Evolutionary conservation across 2,329 filamentous ascomycete genomes (phyloP), one percentile per base, ranked within the genome.

Genomic region (Aureobasidium sp.): DNA sequence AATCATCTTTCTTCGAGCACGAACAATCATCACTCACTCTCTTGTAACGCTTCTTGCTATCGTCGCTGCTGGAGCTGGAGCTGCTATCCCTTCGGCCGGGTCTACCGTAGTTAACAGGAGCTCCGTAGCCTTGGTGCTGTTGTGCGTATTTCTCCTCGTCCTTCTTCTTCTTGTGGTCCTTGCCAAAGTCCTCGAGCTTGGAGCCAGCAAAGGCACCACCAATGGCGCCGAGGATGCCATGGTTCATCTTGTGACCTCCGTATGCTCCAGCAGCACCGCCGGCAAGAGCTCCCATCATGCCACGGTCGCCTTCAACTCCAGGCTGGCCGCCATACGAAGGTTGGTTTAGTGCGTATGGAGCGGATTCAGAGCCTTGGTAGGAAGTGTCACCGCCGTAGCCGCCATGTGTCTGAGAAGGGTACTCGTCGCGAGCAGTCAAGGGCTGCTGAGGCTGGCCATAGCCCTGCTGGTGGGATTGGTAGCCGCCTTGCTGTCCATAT

Each of bases 181-280:
- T 83, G 66, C 75, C 66, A 64, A 80, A 78, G 65, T 84, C 78
- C 67, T 84, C 80, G 0, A 84, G 67, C 65, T 83, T 80, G 67
- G 76, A 79, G 2, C 83, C 83, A 1, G 80, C 67, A 15, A 86
- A 73, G 0, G 82, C 83, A 48, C 83, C 83, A 11, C 81, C 80
- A 44, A 86, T 68, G 1, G 82, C 80, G 15, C 84, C 84, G 2
- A 86, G 67, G n/a, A 86, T 69, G 5, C 81, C 81, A 65, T 84
- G 81, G 25, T 79, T 77, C 70, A 83, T 75, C 70, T 83, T 81
- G 67, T 80, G 77, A 6, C 83, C 84, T 12, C 81, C 76, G 64
- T 80, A 82, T 63, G 80, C 82, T 0, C 84, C 84, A 1, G 83
- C 81, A 11, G 81, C 79, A 47, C 81, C 83, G 44, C 84, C 84